Evolutionary conservation across 441 rosid species (phyloP), one percentile per base, ranked within the genome.

Genomic region (Pelargonium myrrhifolium): DNA sequence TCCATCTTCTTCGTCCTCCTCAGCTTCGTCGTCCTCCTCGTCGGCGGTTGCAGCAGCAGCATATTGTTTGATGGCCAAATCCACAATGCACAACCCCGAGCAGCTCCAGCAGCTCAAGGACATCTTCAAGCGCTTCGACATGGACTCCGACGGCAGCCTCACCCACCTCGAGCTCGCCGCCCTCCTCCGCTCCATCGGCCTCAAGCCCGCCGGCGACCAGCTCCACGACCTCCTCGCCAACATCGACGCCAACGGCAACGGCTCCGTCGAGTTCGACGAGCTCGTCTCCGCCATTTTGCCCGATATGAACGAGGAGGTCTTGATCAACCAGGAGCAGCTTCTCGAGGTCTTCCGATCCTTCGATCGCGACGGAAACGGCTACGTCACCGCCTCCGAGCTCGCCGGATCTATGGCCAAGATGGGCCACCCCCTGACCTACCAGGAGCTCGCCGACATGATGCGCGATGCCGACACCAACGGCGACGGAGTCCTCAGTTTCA

Each of bases 151-250:
- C 65, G 93, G 91, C 70, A 88, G 87, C 85, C 80, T 86, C 6
- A 84, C 93, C 0, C 80, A 80, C 56, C 81, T 88, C 35, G 93
- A 86, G 78, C 87, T 88, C 6, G 93, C 89, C 0, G 91, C 93
- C 9, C 77, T 88, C 62, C 81, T 86, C 64, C 78, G 90, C 17
- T 82, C 93, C 4, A 71, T 86, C 0, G 94, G 97, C 9, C 83
- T 88, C 68, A 88, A 81, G 81, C 91, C 89, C 0, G 76, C 86
- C 0, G 91, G 97, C 0, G 91, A 86, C 74, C 84, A 88, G 71
- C 66, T 84, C 42, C 86, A 83, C 43, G 71, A 78, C 62, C 72
- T 88, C 42, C 73, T 88, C 65, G 80, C 85, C 55, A 79, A 70
- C 53, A 84, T 88, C 80, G 93, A 88, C 70, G 20, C 86, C 17